phyloP scores from a whole-genome alignment of 1,284 basidiomycete genomes.

The Boletus sp. region DNA sequence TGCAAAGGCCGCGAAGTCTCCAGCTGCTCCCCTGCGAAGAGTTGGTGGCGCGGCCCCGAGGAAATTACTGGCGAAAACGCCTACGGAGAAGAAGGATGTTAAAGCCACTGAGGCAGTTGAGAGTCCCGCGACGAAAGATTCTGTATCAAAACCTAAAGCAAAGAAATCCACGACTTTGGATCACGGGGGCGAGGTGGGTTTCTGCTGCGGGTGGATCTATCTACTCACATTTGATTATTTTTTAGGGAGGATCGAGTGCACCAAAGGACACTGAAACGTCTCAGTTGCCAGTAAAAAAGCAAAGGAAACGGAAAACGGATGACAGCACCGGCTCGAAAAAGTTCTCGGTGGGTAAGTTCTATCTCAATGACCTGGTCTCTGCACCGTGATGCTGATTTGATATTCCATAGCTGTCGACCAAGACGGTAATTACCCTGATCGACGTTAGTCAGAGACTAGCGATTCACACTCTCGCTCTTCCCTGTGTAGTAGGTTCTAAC shows the following conservation, averaged over 20 bases:
- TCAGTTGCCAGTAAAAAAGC: constrained; percentile 3
- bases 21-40: neutral
- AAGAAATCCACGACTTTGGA: neutral
- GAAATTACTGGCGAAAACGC: too few species aligned
- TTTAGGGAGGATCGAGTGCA: constrained; percentile 10
- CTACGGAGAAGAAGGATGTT: constrained; percentile 2
- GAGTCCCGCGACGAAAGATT: neutral
- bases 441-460: neutral
- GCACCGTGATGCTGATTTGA: neutral
- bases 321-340: constrained; percentile 1
- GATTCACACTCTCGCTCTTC: neutral
- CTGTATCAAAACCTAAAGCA: neutral
- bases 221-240: constrained; percentile 1
- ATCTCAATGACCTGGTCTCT: neutral
- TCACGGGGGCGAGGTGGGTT: constrained; percentile 13
- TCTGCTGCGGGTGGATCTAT: neutral
- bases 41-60: neutral
- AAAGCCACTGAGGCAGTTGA: neutral
- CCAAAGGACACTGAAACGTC: neutral
- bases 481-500: constrained; percentile 8
- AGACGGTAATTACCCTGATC: constrained; percentile 9
- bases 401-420: constrained; percentile 8
- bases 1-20: neutral
- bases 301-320: constrained; percentile 8
- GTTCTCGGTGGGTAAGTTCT: constrained; percentile 16